Conservation (phyloP, 1,139 yeast species). For the Meyerozyma athensensis region DNA sequence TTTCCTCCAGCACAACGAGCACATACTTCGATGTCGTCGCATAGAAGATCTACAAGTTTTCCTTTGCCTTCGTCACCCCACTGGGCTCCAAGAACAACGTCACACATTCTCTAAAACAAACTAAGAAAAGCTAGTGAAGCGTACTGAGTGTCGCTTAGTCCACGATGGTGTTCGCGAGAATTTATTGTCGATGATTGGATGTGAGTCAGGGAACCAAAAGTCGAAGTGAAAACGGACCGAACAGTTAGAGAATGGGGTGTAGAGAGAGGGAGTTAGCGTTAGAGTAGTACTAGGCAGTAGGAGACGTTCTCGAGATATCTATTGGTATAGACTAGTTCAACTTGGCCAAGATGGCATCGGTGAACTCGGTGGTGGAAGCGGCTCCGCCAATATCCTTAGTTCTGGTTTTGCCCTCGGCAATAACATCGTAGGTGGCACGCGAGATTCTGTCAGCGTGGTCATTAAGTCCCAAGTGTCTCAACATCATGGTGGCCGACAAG, state of each 20-base stretch:
- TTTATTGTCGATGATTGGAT: too few species aligned
- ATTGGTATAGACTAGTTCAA: constrained; percentile 46
- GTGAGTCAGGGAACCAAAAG: too few species aligned
- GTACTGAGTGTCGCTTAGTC: not conserved
- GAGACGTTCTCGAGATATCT: too few species aligned
- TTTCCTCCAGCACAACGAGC: constrained; percentile 99
- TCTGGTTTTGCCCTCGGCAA: constrained; percentile 77
- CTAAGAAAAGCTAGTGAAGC: constrained; percentile 1
- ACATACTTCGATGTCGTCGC: constrained; percentile 92
- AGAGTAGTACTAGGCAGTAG: too few species aligned
- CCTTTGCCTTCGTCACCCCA: constrained; percentile 99
- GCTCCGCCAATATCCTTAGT: constrained; percentile 89
- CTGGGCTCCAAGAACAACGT: constrained; percentile 94
- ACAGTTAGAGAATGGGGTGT: too few species aligned
- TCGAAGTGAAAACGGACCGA: too few species aligned
- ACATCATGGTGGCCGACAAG: constrained; percentile 82
- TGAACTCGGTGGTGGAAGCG: constrained; percentile 88
- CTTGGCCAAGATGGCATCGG: constrained; percentile 73
- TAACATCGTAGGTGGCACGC: constrained; percentile 81
- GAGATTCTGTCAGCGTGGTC: constrained; percentile 81
- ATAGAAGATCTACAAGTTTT: constrained; percentile 86
- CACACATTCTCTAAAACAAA: constrained; percentile 54
- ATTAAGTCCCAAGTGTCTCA: constrained; percentile 91
- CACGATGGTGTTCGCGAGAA: not conserved
- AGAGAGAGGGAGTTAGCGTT: too few species aligned